Evolutionary conservation across 306 rosid genomes (phyloP).

Genomic region (Prunus mume): DNA sequence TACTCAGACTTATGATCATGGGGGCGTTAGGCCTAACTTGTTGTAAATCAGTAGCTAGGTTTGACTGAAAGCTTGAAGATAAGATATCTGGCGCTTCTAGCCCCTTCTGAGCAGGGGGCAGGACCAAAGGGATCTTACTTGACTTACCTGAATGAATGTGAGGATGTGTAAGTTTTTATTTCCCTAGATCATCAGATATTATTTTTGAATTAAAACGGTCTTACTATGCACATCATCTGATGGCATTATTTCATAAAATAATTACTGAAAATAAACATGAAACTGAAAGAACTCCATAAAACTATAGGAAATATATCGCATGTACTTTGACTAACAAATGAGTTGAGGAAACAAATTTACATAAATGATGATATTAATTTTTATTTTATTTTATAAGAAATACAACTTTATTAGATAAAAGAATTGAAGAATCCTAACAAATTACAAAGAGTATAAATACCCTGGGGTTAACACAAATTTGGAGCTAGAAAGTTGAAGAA

Average conservation of each 20-base stretch:
- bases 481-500: neutral
- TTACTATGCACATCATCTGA: neutral
- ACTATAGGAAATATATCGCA: neutral
- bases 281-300: neutral
- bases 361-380: too few relatives aligned
- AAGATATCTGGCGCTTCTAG: slow-evolving; percentile 14
- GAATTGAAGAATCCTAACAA: neutral
- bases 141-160: slow-evolving; percentile 40
- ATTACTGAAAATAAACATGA: neutral
- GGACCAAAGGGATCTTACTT: slow-evolving; percentile 29
- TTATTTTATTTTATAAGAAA: too few relatives aligned
- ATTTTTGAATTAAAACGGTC: neutral
- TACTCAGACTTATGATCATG: neutral
- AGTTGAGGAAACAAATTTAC: neutral
- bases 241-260: neutral
- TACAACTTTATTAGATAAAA: neutral
- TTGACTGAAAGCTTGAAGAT: slow-evolving; percentile 29
- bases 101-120: slow-evolving; percentile 21
- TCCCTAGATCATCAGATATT: neutral
- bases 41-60: slow-evolving; percentile 23
- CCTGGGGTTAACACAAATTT: neutral
- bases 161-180: neutral
- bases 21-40: slow-evolving; percentile 19
- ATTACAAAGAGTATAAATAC: neutral
- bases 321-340: neutral